These are phyloP conservation scores for Amauroascus niger DNA, from an alignment of 2,329 filamentous ascomycete species.

Conservation along the genomic window DNA sequence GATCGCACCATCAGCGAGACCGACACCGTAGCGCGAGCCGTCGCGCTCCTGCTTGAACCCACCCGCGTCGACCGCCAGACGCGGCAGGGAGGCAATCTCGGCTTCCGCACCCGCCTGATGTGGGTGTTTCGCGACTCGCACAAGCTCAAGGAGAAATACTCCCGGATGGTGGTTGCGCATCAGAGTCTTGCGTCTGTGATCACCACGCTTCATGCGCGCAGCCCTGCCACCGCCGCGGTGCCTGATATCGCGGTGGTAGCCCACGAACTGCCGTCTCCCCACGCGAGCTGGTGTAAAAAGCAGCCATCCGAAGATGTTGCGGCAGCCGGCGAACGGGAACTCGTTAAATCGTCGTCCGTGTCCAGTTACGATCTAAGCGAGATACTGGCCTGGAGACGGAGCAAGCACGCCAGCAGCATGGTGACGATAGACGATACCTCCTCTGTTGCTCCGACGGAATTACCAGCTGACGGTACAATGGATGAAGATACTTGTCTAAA, in stretches of 20 bases:
- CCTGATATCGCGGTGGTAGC: background rate
- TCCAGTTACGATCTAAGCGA: constrained; percentile 16
- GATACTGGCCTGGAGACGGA: constrained; percentile 16
- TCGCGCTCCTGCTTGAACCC: constrained; percentile 21
- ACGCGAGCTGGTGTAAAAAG: background rate
- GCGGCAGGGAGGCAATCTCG: constrained; percentile 16
- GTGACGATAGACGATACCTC: background rate
- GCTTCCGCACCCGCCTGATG: constrained; percentile 14
- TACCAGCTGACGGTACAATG: background rate
- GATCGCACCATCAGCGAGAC: constrained; percentile 24
- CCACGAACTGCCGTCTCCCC: background rate
- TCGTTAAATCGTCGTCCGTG: background rate
- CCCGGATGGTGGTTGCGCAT: constrained; percentile 18
- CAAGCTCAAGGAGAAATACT: constrained; percentile 16
- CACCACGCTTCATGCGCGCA: background rate
- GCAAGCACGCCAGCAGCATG: background rate
- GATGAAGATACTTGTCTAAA: too few relatives aligned
- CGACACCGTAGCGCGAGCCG: constrained; percentile 27
- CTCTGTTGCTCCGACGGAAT: background rate
- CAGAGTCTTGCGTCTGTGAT: constrained; percentile 19
- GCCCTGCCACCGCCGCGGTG: background rate
- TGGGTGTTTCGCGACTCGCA: constrained; percentile 20
- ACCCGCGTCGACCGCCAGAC: constrained; percentile 19
- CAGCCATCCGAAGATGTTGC: background rate
- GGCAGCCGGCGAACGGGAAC: background rate